Base-by-base conservation (phyloP, 2,329 filamentous ascomycete genomes). In the Didymella pinodella region DNA sequence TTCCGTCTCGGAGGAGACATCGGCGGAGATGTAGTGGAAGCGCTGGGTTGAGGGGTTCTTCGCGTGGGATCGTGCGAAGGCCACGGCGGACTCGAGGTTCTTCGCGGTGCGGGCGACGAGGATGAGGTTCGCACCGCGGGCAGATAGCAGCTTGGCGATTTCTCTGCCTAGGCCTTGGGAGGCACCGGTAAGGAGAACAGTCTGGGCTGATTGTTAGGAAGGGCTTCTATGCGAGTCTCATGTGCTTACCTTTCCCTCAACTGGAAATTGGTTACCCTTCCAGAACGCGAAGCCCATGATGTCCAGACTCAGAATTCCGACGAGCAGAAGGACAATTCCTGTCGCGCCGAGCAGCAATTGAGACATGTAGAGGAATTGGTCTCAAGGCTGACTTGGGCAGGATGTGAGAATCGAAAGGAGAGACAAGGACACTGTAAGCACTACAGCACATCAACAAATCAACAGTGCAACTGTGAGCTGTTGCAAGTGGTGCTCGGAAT, bases 141-240 rank as follows among this genome's bases (percentile, higher is more conserved):
- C 81, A 2, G 94, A 85, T 44, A 99, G 86, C 65, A 93, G 84
- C 50, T 86, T 84, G 5, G 89, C 93, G 20, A 89, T 86, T 50
- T 87, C 87, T 67, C 88, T 87, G 59, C 95, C 95, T 90, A 97
- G 92, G 57, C 95, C 95, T 73, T 97, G 91, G 0, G 95, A 97
- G 31, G 89, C 93, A 46, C 95, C 95, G 0, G 95, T 99, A 51
- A 99, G 82, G 54, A 98, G 82, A 51, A 96, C 84, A 2, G 93
- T 97, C 93, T 97, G 67, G 25, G 2, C 4, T 26, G 11, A 18
- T 4, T 4, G 16, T 58, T 11, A 54, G 49, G 28, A 14, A 20
- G 4, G 5, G 20, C 1, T 14, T 11, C 4, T 1, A 14, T 18
- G 25, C 4, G 32, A 5, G 12, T 8, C 7, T 18, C 2, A 6